These are phyloP conservation scores for Carpinus viminea DNA, from an alignment of 306 rosid genomes.

Conservation along the genomic window DNA sequence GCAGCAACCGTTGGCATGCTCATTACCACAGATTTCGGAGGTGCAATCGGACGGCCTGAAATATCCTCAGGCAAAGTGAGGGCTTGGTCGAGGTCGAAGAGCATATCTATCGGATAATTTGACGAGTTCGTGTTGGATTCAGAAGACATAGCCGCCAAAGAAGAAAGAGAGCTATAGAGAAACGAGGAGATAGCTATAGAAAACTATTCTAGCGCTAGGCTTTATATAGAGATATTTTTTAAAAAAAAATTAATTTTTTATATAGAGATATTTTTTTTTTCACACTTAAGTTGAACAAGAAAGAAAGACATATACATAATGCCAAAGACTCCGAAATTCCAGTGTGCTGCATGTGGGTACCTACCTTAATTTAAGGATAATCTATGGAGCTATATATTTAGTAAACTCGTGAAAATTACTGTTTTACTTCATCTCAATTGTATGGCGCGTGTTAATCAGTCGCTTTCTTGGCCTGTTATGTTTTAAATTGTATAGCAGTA, in stretches of 20 bases:
- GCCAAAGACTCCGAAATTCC: background rate
- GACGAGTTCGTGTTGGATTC: slow-evolving; percentile 1
- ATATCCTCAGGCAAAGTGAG: slow-evolving; percentile 33
- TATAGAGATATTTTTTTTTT: no score
- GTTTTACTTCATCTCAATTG: no score
- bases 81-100: slow-evolving; percentile 55
- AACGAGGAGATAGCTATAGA: background rate
- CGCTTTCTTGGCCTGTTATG: no score
- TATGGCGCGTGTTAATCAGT: no score
- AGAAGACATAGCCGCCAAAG: background rate
- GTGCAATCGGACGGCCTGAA: slow-evolving; percentile 1
- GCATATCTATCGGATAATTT: slow-evolving; percentile 16
- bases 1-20: slow-evolving; percentile 31
- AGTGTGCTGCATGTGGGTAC: background rate
- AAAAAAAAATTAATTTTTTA: no score
- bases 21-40: slow-evolving; percentile 16
- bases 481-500: no score
- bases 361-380: background rate
- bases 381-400: background rate
- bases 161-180: background rate
- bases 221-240: background rate
- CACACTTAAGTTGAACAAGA: background rate
- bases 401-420: no score
- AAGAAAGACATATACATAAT: background rate
- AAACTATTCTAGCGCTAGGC: background rate